Conservation (phyloP, 2,329 filamentous ascomycete genomes). For the Ophiostoma montium region DNA sequence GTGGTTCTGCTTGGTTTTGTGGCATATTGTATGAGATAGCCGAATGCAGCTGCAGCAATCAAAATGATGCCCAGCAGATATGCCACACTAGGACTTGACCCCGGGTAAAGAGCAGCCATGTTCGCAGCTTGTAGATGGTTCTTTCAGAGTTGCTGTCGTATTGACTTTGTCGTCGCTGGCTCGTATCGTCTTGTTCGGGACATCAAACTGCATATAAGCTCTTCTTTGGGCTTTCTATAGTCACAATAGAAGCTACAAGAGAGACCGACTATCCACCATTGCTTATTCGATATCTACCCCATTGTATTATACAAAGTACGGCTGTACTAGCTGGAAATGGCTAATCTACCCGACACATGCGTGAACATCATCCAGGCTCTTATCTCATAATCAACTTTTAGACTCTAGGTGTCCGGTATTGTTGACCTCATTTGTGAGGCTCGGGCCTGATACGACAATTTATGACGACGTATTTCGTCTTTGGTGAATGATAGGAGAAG, state of each 20-base stretch:
- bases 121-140: neutral
- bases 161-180: neutral
- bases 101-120: neutral
- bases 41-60: neutral
- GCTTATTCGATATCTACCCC: neutral
- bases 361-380: neutral
- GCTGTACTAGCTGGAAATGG: neutral
- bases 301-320: neutral
- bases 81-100: neutral
- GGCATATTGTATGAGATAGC: neutral
- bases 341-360: neutral
- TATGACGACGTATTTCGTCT: neutral
- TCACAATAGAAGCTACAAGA: neutral
- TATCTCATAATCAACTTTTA: neutral
- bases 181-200: neutral
- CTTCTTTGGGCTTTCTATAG: neutral
- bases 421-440: neutral
- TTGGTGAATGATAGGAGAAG: neutral
- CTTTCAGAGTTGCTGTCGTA: neutral
- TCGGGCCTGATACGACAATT: neutral
- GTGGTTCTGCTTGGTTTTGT: neutral
- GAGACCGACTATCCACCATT: neutral
- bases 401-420: neutral
- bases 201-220: neutral
- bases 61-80: neutral